These are phyloP conservation scores for Grigorovia transvaalensis DNA, from an alignment of 805 yeast genomes.

Conservation along the genomic window DNA sequence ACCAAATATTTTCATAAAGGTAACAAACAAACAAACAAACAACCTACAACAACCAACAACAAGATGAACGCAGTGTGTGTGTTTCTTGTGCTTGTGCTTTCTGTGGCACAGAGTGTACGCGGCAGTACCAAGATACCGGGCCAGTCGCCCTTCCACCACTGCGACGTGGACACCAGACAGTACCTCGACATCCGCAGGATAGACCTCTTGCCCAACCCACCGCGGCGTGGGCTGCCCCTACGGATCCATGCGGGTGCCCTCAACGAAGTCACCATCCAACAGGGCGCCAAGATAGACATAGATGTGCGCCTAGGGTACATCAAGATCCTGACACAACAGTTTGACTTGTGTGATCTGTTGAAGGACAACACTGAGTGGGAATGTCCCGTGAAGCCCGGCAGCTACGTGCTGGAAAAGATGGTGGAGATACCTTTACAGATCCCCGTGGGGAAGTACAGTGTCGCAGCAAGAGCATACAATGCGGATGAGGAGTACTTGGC, in stretches of 20 bases:
- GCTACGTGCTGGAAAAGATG: conserved; percentile 50
- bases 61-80: neutral
- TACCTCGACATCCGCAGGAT: conserved; percentile 51
- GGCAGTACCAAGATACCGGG: conserved; percentile 69
- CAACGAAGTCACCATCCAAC: conserved; percentile 44
- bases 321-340: conserved; percentile 77
- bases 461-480: conserved; percentile 83
- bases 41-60: neutral
- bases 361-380: conserved; percentile 64
- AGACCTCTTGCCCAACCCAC: conserved; percentile 74
- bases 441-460: conserved; percentile 89
- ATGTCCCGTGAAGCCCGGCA: conserved; percentile 74
- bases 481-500: conserved; percentile 71
- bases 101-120: neutral
- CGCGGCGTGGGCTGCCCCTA: conserved; percentile 72
- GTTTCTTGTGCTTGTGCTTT: neutral
- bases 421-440: conserved; percentile 85
- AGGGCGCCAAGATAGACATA: conserved; percentile 91
- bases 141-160: conserved; percentile 69
- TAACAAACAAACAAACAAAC: too few relatives aligned
- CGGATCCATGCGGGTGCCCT: conserved; percentile 69
- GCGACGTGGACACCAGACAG: conserved; percentile 60
- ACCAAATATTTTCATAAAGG: too few relatives aligned
- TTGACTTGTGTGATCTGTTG: conserved; percentile 83
- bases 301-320: conserved; percentile 90